Evolutionary conservation across 2,329 filamentous ascomycete species (phyloP).

Genomic region (Trichophyton mentagrophytes): DNA sequence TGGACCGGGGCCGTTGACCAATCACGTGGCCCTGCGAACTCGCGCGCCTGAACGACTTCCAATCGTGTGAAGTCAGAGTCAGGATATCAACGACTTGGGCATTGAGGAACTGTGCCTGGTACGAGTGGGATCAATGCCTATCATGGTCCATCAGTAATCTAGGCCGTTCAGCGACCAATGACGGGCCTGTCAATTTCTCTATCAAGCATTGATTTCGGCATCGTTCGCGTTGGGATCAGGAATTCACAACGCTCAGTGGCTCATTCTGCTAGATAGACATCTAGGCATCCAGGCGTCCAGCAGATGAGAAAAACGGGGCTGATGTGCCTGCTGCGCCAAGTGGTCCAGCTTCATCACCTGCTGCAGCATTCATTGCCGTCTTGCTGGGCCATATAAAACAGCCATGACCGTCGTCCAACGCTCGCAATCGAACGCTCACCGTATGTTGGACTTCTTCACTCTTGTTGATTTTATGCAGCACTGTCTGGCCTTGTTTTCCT

Average conservation of each 20-base stretch:
- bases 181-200: neutral
- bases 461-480: neutral
- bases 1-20: too few relatives aligned
- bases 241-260: neutral
- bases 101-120: neutral
- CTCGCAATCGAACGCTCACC: neutral
- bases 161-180: neutral
- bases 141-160: neutral
- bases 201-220: neutral
- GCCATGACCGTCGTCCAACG: neutral
- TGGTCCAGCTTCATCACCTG: neutral
- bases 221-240: neutral
- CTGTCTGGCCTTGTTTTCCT: neutral
- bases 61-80: neutral
- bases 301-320: neutral
- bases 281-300: neutral
- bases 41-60: neutral
- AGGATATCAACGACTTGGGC: neutral
- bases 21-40: too few relatives aligned
- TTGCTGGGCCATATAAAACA: neutral
- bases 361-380: neutral
- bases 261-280: neutral
- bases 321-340: constrained; percentile 1
- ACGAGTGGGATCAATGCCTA: neutral
- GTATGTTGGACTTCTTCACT: neutral